Percentiles rank a stretch among this genome's conserved stretches.
Evolutionary conservation across 1,284 basidiomycete genomes (phyloP).

Genomic region (Ustilago loliicola): DNA sequence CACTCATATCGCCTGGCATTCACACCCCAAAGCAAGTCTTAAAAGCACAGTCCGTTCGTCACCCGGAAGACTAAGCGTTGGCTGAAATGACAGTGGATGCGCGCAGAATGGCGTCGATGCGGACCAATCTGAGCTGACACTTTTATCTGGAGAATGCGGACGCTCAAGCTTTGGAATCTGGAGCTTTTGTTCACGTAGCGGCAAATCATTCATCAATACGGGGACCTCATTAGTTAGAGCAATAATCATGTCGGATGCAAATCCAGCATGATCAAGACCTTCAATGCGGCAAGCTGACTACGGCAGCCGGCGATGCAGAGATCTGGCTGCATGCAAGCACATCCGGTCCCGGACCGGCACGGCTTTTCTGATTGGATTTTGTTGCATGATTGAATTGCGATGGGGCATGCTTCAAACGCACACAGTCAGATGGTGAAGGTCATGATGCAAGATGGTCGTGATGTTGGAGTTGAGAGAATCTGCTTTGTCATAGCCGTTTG

Average conservation of each 20-base stretch:
- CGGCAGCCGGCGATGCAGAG: background rate
- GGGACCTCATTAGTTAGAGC: background rate
- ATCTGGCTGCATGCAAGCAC: background rate
- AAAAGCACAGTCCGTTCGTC: no score
- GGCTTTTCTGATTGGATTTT: background rate
- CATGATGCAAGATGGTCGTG: constrained; percentile 29
- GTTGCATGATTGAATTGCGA: constrained; percentile 35
- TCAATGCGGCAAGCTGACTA: background rate
- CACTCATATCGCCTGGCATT: background rate
- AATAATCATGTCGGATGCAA: background rate
- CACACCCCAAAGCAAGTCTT: background rate
- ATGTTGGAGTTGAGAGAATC: background rate
- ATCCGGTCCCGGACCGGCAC: background rate
- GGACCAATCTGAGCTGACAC: no score
- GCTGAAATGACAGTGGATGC: no score
- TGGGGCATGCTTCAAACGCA: constrained; percentile 29
- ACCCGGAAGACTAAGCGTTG: no score
- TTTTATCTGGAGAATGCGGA: no score
- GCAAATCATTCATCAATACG: background rate
- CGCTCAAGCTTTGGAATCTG: no score
- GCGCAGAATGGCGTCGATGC: background rate
- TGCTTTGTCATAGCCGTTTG: constrained; percentile 20
- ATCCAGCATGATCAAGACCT: background rate
- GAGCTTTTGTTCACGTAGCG: background rate
- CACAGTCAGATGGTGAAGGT: constrained; percentile 28